A percentile compares a stretch with the other conserved stretches of the same genome.
Conservation (phyloP, 2,329 filamentous ascomycete species). For the Botrytis porri region DNA sequence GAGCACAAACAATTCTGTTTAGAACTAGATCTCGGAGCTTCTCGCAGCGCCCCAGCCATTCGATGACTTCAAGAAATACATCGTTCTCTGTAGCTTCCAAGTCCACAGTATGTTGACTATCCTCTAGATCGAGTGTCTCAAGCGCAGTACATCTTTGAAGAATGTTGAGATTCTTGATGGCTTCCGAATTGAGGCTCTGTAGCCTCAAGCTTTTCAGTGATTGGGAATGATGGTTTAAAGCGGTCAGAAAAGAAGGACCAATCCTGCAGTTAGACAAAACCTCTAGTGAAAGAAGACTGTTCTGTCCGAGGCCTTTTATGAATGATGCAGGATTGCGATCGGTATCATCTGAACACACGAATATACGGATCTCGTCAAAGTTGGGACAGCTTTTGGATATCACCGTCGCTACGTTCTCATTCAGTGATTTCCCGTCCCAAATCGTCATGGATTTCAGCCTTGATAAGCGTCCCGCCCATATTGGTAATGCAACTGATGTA, state of each 20-base stretch:
- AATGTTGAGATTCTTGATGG: conserved; percentile 47
- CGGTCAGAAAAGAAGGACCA: conserved; percentile 51
- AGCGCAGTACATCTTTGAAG: conserved; percentile 50
- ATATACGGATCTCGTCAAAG: conserved; percentile 60
- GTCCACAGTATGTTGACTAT: conserved; percentile 43
- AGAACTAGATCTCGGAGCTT: conserved; percentile 51
- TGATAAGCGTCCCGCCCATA: conserved; percentile 58
- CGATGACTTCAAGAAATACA: conserved; percentile 48
- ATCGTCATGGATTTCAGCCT: conserved; percentile 58
- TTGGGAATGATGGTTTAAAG: conserved; percentile 50
- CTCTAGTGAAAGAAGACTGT: conserved; percentile 58
- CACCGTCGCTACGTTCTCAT: conserved; percentile 50
- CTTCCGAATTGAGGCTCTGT: conserved; percentile 46
- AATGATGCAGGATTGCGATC: conserved; percentile 59
- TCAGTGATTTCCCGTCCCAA: conserved; percentile 59
- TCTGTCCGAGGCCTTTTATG: conserved; percentile 51
- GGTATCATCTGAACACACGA: conserved; percentile 38
- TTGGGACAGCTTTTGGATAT: conserved; percentile 58
- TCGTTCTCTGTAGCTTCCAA: conserved; percentile 52
- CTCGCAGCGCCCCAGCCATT: conserved; percentile 55
- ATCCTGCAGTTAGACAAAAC: conserved; percentile 55
- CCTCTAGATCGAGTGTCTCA: conserved; percentile 47
- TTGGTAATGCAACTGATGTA: conserved; percentile 49
- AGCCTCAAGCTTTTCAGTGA: conserved; percentile 55
- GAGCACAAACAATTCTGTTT: conserved; percentile 49